Conservation (phyloP, 2,329 filamentous ascomycete species). For the Xylariaceae sp. region DNA sequence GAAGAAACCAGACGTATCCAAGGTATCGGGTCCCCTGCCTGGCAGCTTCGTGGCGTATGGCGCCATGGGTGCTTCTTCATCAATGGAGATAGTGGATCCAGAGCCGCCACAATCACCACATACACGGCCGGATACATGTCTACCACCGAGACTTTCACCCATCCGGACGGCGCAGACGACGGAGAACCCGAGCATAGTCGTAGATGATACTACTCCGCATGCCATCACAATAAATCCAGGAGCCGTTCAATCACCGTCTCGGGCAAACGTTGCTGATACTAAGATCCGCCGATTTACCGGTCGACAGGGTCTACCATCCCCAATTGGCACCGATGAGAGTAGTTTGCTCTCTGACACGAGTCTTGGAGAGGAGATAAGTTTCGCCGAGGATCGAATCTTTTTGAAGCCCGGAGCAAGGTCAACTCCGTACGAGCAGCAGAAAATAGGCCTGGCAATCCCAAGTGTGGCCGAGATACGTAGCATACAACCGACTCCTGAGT, state of each 20-base stretch:
- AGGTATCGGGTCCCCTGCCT: slow-evolving; percentile 31
- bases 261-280: slow-evolving; percentile 13
- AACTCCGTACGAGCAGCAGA: slow-evolving; percentile 13
- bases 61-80: slow-evolving; percentile 16
- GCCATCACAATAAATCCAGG: slow-evolving; percentile 23
- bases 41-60: slow-evolving; percentile 27
- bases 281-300: slow-evolving; percentile 21
- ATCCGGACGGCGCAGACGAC: slow-evolving; percentile 13
- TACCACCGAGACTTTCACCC: slow-evolving; percentile 9
- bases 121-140: not conserved
- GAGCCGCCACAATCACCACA: slow-evolving; percentile 9
- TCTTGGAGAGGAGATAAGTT: slow-evolving; percentile 23
- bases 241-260: slow-evolving; percentile 11
- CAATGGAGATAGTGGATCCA: slow-evolving; percentile 23
- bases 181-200: slow-evolving; percentile 14
- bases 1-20: slow-evolving; percentile 17
- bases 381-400: slow-evolving; percentile 20
- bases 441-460: slow-evolving; percentile 22
- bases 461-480: slow-evolving; percentile 27
- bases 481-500: slow-evolving; percentile 31
- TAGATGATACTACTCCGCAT: slow-evolving; percentile 17
- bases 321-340: slow-evolving; percentile 20
- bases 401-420: slow-evolving; percentile 12
- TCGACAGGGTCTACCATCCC: slow-evolving; percentile 11
- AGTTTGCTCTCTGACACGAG: slow-evolving; percentile 31